Conservation (phyloP, 208 protist species). For the Acanthamoeba triangularis region DNA sequence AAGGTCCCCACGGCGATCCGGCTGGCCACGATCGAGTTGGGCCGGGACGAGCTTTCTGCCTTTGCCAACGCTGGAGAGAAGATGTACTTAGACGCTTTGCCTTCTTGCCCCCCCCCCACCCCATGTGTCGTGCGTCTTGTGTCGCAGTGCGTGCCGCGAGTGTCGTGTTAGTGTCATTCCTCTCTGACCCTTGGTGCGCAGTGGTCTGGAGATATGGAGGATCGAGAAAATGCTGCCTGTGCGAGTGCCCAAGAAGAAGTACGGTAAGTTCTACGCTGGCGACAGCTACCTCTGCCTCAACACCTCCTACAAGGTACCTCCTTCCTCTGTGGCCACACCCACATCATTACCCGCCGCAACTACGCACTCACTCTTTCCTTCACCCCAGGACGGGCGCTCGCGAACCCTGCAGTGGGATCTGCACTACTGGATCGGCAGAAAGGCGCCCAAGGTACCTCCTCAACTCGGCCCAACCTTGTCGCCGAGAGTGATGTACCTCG, state of each 20-base stretch:
- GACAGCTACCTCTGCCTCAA: conserved; percentile 92
- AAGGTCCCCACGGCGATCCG: conserved; percentile 45
- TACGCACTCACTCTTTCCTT: neutral
- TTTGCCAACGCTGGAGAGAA: conserved; percentile 56
- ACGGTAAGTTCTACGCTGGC: conserved; percentile 90
- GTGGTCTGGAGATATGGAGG: conserved; percentile 90
- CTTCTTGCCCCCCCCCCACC: no score
- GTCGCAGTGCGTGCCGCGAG: no score
- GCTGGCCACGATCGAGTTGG: conserved; percentile 37
- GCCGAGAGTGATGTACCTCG: neutral
- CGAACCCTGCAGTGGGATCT: conserved; percentile 64
- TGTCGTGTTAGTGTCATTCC: conserved; percentile 33
- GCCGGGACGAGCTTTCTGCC: conserved; percentile 10
- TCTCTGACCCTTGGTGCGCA: conserved; percentile 31
- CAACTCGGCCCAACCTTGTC: no score
- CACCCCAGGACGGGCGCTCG: neutral
- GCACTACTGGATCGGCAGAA: conserved; percentile 53
- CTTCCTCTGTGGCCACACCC: no score
- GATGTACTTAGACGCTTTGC: neutral
- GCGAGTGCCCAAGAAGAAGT: conserved; percentile 75
- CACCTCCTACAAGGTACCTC: conserved; percentile 16
- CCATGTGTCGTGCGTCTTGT: neutral
- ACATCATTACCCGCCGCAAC: neutral
- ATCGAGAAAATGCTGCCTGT: conserved; percentile 92
- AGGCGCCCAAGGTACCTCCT: conserved; percentile 56